These are phyloP conservation scores for Sclerotinia minor DNA, from an alignment of 2,329 filamentous ascomycete species.

Conservation along the genomic window DNA sequence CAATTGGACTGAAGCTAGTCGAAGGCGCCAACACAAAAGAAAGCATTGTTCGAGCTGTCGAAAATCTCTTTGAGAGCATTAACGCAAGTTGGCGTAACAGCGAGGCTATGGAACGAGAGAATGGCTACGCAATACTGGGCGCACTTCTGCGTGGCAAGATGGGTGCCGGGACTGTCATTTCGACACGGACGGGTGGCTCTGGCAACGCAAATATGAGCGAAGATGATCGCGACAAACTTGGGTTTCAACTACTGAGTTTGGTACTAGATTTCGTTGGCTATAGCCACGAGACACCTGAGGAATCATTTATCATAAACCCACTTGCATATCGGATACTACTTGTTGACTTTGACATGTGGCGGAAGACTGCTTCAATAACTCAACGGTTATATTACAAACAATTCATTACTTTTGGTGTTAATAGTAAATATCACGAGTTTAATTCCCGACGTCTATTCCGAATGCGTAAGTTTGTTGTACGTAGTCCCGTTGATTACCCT, in stretches of 20 bases:
- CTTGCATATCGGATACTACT: conserved; percentile 89
- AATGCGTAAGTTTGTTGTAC: conserved; percentile 69
- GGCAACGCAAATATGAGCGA: conserved; percentile 46
- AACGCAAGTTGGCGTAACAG: conserved; percentile 95
- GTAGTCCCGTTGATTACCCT: not conserved
- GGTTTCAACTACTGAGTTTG: conserved; percentile 68
- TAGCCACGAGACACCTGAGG: conserved; percentile 72
- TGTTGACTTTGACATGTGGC: conserved; percentile 92
- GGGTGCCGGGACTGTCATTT: conserved; percentile 50
- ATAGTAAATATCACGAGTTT: conserved; percentile 89
- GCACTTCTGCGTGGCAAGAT: conserved; percentile 83
- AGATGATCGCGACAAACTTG: conserved; percentile 56
- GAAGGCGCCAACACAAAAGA: conserved; percentile 72
- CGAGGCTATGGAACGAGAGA: conserved; percentile 95
- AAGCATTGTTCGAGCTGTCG: conserved; percentile 72
- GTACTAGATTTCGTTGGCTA: conserved; percentile 89
- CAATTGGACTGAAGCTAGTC: conserved; percentile 79
- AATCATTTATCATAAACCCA: conserved; percentile 94
- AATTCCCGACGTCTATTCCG: conserved; percentile 82
- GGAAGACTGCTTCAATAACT: conserved; percentile 71
- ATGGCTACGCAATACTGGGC: conserved; percentile 86
- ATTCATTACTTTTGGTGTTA: conserved; percentile 83
- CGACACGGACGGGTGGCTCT: conserved; percentile 40
- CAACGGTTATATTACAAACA: conserved; percentile 92
- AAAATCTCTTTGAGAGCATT: conserved; percentile 82